Conservation (phyloP, 768 basidiomycete species). For the Holtermannia corniformis region DNA sequence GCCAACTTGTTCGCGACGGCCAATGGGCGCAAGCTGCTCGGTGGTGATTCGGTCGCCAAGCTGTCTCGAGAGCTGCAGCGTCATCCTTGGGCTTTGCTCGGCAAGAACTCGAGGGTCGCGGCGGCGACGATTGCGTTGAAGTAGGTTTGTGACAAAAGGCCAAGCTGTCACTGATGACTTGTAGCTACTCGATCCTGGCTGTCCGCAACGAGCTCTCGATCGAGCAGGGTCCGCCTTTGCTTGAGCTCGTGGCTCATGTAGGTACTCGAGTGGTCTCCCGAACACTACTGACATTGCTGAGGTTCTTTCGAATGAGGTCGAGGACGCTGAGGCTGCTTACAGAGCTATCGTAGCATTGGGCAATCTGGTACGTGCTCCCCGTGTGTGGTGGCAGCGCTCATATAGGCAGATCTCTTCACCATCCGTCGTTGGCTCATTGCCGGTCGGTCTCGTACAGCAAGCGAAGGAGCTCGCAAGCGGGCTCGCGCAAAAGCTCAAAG, state of each 20-base stretch:
- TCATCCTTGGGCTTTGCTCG: constrained; percentile 8
- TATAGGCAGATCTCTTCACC: constrained; percentile 19
- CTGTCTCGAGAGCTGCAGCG: constrained; percentile 7
- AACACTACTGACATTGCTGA: constrained; percentile 5
- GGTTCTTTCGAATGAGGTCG: constrained; percentile 34
- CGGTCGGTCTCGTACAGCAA: constrained; percentile 22
- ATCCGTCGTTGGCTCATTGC: constrained; percentile 20
- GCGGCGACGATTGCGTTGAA: constrained; percentile 78
- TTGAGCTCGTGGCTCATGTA: constrained; percentile 26
- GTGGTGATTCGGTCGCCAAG: constrained; percentile 17
- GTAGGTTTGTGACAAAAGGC: constrained; percentile 47
- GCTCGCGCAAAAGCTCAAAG: constrained; percentile 20
- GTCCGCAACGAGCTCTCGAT: constrained; percentile 16
- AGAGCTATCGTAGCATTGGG: constrained; percentile 35
- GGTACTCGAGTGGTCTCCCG: constrained; percentile 1
- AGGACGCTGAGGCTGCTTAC: constrained; percentile 34
- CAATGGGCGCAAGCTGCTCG: constrained; percentile 23
- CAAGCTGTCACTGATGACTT: not conserved
- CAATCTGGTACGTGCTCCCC: constrained; percentile 24
- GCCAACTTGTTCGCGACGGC: constrained; percentile 61
- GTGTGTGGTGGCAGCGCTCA: not conserved
- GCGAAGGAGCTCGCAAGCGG: constrained; percentile 17
- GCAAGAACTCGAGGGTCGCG: constrained; percentile 58
- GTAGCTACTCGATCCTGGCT: constrained; percentile 36
- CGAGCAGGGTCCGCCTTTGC: constrained; percentile 8